Percentiles rank a stretch among this genome's conserved stretches.
These are phyloP conservation scores for Sarocladium brachiariae DNA, from an alignment of 2,329 filamentous ascomycete species.

Conservation along the genomic window DNA sequence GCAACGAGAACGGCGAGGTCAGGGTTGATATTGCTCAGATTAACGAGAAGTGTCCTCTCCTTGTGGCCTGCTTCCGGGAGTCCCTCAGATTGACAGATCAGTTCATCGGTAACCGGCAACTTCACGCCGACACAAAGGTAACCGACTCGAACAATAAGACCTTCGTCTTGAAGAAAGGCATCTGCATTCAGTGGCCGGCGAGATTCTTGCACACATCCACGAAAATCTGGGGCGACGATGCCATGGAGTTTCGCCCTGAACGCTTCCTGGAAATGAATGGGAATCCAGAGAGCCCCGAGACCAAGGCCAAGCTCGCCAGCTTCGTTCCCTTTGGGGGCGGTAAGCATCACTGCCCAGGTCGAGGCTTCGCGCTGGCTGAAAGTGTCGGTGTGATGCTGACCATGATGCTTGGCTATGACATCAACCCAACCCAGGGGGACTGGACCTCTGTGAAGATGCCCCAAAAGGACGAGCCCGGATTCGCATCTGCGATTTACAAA, in stretches of 20 bases:
- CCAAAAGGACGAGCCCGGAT: slow-evolving; percentile 7
- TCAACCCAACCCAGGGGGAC: slow-evolving; percentile 15
- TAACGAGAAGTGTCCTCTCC: slow-evolving; percentile 30
- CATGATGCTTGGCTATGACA: slow-evolving; percentile 24
- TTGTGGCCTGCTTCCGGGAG: slow-evolving; percentile 38
- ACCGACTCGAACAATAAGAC: slow-evolving; percentile 14
- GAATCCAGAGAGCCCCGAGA: slow-evolving; percentile 7
- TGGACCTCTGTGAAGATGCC: slow-evolving; percentile 10
- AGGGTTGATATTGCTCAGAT: slow-evolving; percentile 29
- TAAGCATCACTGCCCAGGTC: slow-evolving; percentile 25
- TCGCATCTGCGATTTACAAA: slow-evolving; percentile 12
- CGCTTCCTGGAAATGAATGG: slow-evolving; percentile 11
- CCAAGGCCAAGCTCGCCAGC: slow-evolving; percentile 13
- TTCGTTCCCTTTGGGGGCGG: slow-evolving; percentile 27
- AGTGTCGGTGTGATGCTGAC: slow-evolving; percentile 23
- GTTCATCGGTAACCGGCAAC: slow-evolving; percentile 15
- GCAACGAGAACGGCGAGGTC: slow-evolving; percentile 4
- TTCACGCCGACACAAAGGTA: slow-evolving; percentile 30
- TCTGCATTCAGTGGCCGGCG: slow-evolving; percentile 12
- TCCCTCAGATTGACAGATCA: slow-evolving; percentile 26
- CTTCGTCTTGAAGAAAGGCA: slow-evolving; percentile 21
- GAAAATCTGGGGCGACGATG: slow-evolving; percentile 11
- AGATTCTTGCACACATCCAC: slow-evolving; percentile 7
- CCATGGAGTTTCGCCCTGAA: slow-evolving; percentile 10
- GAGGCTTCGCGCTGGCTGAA: slow-evolving; percentile 27